Evolutionary conservation across 2,329 filamentous ascomycete genomes (phyloP).

Genomic region (Neofusicoccum ribis): DNA sequence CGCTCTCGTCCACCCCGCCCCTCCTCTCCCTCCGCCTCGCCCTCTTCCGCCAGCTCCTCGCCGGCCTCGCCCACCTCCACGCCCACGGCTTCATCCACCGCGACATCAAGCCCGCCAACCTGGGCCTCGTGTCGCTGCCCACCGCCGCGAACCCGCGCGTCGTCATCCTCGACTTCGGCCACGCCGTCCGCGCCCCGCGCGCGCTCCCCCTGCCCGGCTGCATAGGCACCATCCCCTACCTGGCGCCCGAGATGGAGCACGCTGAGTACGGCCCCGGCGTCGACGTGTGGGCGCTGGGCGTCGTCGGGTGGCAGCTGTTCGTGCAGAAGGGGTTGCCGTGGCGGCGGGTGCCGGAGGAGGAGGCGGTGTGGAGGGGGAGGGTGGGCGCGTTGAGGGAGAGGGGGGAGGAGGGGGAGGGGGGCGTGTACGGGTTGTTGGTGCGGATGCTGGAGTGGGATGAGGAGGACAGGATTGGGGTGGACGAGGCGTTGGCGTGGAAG

Average conservation of each 20-base stretch:
- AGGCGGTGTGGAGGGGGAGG: neutral
- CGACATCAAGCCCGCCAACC: slow-evolving; percentile 21
- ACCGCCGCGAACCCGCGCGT: neutral
- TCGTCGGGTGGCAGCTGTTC: slow-evolving; percentile 4
- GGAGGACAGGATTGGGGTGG: neutral
- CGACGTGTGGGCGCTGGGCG: slow-evolving; percentile 3
- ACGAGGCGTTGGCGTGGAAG: neutral
- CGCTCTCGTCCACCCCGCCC: neutral
- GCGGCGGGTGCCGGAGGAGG: neutral
- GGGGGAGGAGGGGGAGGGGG: neutral
- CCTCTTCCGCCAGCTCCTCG: slow-evolving; percentile 10
- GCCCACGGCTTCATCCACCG: slow-evolving; percentile 18
- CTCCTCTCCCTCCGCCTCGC: neutral
- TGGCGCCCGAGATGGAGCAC: slow-evolving; percentile 15
- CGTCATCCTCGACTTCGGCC: slow-evolving; percentile 17
- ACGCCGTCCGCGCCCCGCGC: neutral
- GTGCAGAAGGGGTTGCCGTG: neutral
- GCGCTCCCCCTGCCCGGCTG: neutral
- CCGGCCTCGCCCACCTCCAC: slow-evolving; percentile 17
- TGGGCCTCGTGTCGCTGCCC: neutral
- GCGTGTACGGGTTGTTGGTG: neutral
- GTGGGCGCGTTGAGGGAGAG: neutral
- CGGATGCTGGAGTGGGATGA: slow-evolving; percentile 2
- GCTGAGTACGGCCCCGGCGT: neutral
- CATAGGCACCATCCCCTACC: slow-evolving; percentile 14